Conservation (phyloP, 1,284 basidiomycete genomes). For the Boletus chippewaensis region DNA sequence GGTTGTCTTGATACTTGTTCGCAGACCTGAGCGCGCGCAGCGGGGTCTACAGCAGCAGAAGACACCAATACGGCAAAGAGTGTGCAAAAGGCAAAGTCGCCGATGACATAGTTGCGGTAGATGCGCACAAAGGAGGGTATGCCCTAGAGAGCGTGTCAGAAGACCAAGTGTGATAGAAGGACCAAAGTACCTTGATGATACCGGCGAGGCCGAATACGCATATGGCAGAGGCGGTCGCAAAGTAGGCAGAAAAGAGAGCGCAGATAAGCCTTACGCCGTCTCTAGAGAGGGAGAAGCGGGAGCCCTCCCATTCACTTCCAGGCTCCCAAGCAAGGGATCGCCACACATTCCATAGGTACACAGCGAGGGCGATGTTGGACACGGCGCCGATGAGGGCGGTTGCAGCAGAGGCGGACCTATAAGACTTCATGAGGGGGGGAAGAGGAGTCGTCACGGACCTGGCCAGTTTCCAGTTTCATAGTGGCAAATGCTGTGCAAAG, state of each 20-base stretch:
- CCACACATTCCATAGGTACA: conserved; percentile 52
- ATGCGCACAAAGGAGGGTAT: conserved; percentile 51
- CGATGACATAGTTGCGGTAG: conserved; percentile 68
- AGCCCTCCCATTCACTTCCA: conserved; percentile 66
- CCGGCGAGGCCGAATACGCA: conserved; percentile 60
- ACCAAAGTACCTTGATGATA: conserved; percentile 50
- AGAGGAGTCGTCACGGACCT: background rate
- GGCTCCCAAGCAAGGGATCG: conserved; percentile 60
- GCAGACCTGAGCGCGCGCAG: conserved; percentile 55
- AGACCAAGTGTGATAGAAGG: background rate
- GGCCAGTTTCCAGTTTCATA: conserved; percentile 13
- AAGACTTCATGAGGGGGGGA: conserved; percentile 9
- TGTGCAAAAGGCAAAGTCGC: conserved; percentile 61
- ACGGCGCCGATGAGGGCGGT: conserved; percentile 52
- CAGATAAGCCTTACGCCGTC: conserved; percentile 60
- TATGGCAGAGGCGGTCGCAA: conserved; percentile 54
- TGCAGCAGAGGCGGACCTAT: conserved; percentile 49
- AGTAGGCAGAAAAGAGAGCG: conserved; percentile 59
- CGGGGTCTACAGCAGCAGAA: conserved; percentile 52
- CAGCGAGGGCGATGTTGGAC: conserved; percentile 48
- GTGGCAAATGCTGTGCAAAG: conserved; percentile 4
- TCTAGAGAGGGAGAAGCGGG: conserved; percentile 49
- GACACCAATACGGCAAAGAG: conserved; percentile 49
- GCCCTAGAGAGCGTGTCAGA: conserved; percentile 34
- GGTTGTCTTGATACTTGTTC: conserved; percentile 68